These are phyloP conservation scores for Trametes hirsuta DNA, from an alignment of 1,284 basidiomycete genomes.

Conservation along the genomic window DNA sequence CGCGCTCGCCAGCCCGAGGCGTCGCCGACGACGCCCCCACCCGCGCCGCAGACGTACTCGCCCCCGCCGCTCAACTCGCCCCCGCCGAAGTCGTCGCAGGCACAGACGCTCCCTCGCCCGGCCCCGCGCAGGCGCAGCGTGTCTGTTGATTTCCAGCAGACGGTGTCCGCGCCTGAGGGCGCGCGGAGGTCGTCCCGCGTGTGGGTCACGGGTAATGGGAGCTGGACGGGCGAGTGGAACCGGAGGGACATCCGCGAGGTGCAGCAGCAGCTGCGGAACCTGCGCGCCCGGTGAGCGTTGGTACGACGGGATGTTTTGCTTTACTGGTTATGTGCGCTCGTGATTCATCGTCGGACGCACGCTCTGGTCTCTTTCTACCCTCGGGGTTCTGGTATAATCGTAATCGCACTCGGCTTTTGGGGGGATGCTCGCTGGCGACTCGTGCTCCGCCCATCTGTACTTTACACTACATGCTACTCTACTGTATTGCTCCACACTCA, in stretches of 20 bases:
- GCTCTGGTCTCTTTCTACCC: no score
- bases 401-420: no score
- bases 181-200: constrained; percentile 22
- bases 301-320: no score
- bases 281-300: constrained; percentile 18
- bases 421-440: no score
- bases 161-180: neutral
- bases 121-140: neutral
- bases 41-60: neutral
- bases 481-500: no score
- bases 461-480: no score
- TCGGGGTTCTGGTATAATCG: no score
- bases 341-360: no score
- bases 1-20: constrained; percentile 6
- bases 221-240: constrained; percentile 39
- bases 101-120: neutral
- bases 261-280: constrained; percentile 33
- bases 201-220: constrained; percentile 31
- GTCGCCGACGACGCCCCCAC: neutral
- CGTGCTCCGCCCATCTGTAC: no score
- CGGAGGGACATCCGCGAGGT: constrained; percentile 37
- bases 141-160: neutral
- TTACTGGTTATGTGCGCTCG: no score
- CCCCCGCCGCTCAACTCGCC: neutral
- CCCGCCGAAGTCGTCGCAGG: neutral